phyloP scores from a whole-genome alignment of 176 grass and related monocot genomes.

The Saccharum spontaneum region DNA sequence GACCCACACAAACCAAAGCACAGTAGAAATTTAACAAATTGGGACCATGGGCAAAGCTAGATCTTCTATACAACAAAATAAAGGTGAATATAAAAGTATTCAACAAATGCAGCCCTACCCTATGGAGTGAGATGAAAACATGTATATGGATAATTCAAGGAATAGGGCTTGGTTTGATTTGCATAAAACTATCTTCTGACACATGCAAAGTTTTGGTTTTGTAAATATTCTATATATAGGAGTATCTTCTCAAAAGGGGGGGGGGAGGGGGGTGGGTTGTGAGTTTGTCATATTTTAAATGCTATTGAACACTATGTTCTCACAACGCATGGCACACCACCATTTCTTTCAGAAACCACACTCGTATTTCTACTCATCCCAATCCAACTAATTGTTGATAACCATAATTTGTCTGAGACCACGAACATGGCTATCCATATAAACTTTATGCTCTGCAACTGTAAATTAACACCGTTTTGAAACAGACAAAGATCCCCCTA shows the following conservation, averaged over 20 bases:
- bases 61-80: too few relatives aligned
- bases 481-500: too few relatives aligned
- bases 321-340: neutral
- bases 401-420: neutral
- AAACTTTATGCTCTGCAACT: neutral
- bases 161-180: neutral
- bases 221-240: neutral
- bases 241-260: neutral
- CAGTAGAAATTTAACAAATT: neutral
- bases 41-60: too few relatives aligned
- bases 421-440: neutral
- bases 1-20: neutral
- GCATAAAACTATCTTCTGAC: neutral
- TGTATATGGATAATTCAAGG: neutral
- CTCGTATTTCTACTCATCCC: too few relatives aligned
- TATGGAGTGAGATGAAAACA: too few relatives aligned
- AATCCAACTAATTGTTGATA: too few relatives aligned
- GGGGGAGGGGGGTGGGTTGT: too few relatives aligned
- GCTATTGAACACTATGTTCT: neutral
- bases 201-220: neutral
- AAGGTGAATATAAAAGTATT: too few relatives aligned
- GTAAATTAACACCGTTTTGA: too few relatives aligned
- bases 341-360: too few relatives aligned
- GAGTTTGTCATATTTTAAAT: neutral
- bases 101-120: too few relatives aligned